Conservation (phyloP, 1,284 basidiomycete species). For the Cutaneotrichosporon sp. region DNA sequence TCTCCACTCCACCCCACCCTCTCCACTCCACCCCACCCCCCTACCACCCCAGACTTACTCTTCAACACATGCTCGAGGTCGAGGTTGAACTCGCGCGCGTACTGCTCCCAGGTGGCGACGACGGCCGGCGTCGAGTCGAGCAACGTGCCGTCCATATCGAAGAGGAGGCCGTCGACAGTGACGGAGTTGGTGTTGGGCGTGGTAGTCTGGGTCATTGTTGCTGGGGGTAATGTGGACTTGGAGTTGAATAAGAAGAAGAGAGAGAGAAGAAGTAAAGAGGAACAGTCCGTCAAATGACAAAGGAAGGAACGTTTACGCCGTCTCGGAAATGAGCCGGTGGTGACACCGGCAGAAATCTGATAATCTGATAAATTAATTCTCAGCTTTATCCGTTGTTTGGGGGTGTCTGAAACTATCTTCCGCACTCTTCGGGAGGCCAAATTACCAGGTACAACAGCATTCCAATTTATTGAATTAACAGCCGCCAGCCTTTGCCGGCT, state of each 20-base stretch:
- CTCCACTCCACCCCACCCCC: no score
- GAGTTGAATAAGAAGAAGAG: not conserved
- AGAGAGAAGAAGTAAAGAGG: not conserved
- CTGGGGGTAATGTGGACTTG: conserved; percentile 33
- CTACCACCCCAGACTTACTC: conserved; percentile 33
- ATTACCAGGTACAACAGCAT: not conserved
- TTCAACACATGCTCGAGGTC: conserved; percentile 49
- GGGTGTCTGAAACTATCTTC: not conserved
- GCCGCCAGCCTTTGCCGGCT: not conserved
- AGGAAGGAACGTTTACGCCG: not conserved
- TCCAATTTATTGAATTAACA: not conserved
- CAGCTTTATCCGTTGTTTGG: conserved; percentile 1
- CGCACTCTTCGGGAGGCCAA: no score
- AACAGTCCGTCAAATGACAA: not conserved
- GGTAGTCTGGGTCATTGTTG: conserved; percentile 44
- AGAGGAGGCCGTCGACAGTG: conserved; percentile 33
- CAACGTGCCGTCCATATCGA: conserved; percentile 53
- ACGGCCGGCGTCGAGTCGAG: conserved; percentile 52
- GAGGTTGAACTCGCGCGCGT: conserved; percentile 45
- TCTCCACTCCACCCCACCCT: no score
- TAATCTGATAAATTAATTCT: not conserved
- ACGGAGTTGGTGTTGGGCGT: conserved; percentile 1
- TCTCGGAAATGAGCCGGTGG: not conserved
- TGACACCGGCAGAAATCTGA: not conserved
- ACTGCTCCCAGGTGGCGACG: conserved; percentile 48